Percentiles rank a stretch among this genome's conserved stretches.
Conservation (phyloP, 2,329 filamentous ascomycete genomes). For the Leptodontidium sp. region DNA sequence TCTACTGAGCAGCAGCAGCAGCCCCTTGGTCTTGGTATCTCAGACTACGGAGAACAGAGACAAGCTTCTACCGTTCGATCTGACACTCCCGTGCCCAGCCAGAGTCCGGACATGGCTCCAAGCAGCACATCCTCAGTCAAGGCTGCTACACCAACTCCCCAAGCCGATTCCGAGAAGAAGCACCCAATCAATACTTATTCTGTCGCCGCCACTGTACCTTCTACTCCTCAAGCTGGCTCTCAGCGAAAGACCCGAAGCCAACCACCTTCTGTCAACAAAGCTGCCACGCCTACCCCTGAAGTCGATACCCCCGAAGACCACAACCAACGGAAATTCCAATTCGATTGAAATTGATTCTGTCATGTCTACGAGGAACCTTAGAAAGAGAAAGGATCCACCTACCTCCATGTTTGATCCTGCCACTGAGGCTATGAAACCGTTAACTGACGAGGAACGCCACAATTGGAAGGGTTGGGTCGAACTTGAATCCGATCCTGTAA, state of each 20-base stretch:
- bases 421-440: conserved; percentile 51
- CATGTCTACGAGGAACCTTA: conserved; percentile 1
- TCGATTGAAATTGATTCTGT: background rate
- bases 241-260: too few relatives aligned
- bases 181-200: background rate
- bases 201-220: background rate
- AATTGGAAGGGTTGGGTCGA: conserved; percentile 81
- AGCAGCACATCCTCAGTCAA: background rate
- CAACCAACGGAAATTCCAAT: background rate
- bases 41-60: background rate
- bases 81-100: background rate
- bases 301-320: background rate
- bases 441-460: conserved; percentile 60
- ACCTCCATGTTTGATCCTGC: conserved; percentile 24
- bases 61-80: background rate
- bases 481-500: conserved; percentile 87
- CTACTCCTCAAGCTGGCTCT: background rate
- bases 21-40: background rate
- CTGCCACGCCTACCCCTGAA: background rate
- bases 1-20: background rate
- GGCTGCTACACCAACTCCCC: background rate
- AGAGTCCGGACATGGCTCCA: background rate
- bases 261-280: background rate
- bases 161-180: background rate
- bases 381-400: conserved; percentile 24